Evolutionary conservation across 2,329 filamentous ascomycete species (phyloP), one percentile per base, ranked within the genome.

Genomic region (Aspergillus arachidicola): DNA sequence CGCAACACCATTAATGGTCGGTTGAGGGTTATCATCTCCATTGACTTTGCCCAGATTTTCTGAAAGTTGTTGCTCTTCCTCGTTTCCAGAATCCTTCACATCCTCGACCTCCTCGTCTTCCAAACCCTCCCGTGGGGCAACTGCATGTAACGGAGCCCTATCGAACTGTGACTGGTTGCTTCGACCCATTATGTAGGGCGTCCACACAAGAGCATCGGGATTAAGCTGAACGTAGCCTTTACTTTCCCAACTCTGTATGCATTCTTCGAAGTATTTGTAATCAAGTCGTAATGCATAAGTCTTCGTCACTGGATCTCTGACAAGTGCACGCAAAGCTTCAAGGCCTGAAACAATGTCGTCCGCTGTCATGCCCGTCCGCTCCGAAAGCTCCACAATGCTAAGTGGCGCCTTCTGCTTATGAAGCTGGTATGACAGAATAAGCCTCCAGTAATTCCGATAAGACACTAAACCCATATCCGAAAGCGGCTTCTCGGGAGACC

Each of bases 391-490:
- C 9, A 81, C 79, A 54, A 89, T 86, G 58, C 85, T 82, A 72
- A 87, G 67, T 16, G 86, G 83, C 1, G 79, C 78, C 64, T 85
- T 87, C 66, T 87, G 85, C 54, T 89, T 80, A 43, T 94, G 82
- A 7, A 99, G 84, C 69, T 97, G 92, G 66, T 91, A 90, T 74
- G 94, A 97, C 59, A 99, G 82, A 2, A 96, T 85, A 11, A 97
- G 82, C 23, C 95, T 90, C 95, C 95, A 99, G 77, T 99, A 99
- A 72, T 96, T 97, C 51, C 95, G 89, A 75, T 99, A 99, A 2
- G 94, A 98, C 4, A 98, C 94, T 45, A 99, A 80, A 3, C 95
- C 95, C 93, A 99, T 97, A 74, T 99, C 95, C 0, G 95, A 98
- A 4, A 99, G 85, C 0, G 95, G 95, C 78, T 99, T 99, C 77